Evolutionary conservation across 768 basidiomycete species (phyloP).

Genomic region (Termitomyces sp.): DNA sequence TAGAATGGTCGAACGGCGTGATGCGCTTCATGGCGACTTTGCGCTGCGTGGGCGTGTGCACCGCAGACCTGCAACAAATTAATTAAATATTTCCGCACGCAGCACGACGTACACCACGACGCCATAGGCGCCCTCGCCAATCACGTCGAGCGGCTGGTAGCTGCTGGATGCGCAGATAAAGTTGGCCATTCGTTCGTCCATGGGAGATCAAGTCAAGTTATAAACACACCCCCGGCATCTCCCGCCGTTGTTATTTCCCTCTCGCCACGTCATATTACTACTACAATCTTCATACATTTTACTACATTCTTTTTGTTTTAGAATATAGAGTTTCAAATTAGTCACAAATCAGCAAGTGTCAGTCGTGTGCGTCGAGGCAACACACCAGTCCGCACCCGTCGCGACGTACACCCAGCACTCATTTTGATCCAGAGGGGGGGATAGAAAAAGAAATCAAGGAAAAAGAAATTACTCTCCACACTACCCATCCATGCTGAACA

Average conservation of each 20-base stretch:
- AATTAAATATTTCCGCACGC: neutral
- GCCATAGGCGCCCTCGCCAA: conserved; percentile 95
- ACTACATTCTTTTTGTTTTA: neutral
- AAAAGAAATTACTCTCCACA: neutral
- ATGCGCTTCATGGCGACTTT: conserved; percentile 97
- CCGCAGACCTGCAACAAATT: conserved; percentile 48
- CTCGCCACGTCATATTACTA: neutral
- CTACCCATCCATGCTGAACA: conserved; percentile 65
- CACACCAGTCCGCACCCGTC: neutral
- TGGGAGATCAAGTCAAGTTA: conserved; percentile 3
- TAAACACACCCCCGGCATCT: conserved; percentile 8
- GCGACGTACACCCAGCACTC: neutral
- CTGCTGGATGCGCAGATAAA: conserved; percentile 42
- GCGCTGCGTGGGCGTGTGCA: conserved; percentile 70
- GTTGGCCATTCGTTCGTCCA: conserved; percentile 26
- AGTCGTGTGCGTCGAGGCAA: neutral
- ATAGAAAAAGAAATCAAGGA: neutral
- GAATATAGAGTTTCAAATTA: neutral
- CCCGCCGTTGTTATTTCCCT: neutral
- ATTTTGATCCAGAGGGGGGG: neutral
- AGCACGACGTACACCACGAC: conserved; percentile 57
- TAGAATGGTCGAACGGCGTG: conserved; percentile 89
- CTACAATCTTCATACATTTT: conserved; percentile 3
- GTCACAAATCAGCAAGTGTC: neutral
- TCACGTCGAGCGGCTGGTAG: conserved; percentile 77